Percentiles rank a stretch among this genome's conserved stretches.
These are phyloP conservation scores for Phoenix roebelenii DNA, from an alignment of 176 grass and related monocot species.

Conservation along the genomic window DNA sequence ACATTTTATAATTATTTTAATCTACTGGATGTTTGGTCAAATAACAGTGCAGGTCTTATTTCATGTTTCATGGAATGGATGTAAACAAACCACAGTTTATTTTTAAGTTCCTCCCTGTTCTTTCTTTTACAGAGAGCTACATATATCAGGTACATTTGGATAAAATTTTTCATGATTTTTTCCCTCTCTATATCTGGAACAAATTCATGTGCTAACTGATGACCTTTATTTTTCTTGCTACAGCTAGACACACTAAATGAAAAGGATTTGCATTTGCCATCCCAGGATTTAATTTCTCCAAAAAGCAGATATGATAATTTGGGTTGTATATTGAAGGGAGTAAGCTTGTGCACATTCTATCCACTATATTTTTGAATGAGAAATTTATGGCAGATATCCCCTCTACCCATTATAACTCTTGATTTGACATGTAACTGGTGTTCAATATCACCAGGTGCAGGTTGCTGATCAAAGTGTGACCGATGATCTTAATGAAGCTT, in stretches of 20 bases:
- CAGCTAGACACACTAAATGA: constrained; percentile 93
- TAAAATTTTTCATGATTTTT: not conserved
- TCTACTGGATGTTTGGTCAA: constrained; percentile 14
- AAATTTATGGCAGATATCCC: constrained; percentile 3
- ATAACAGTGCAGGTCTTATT: constrained; percentile 80
- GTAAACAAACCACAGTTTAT: constrained; percentile 41
- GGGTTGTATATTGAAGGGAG: constrained; percentile 16
- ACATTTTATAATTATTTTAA: not conserved
- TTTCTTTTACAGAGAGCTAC: constrained; percentile 90
- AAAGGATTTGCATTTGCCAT: constrained; percentile 34
- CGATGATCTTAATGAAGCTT: constrained; percentile 15
- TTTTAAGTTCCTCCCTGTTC: constrained; percentile 84
- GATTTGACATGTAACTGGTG: constrained; percentile 1
- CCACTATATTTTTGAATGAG: no score
- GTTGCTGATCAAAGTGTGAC: constrained; percentile 15
- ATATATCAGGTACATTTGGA: constrained; percentile 76
- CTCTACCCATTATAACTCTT: constrained; percentile 10
- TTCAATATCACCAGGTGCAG: constrained; percentile 21
- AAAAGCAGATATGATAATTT: constrained; percentile 27
- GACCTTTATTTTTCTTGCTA: constrained; percentile 15
- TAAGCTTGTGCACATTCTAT: constrained; percentile 1
- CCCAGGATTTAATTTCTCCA: constrained; percentile 16
- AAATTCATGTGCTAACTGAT: constrained; percentile 1
- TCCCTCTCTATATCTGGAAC: not conserved
- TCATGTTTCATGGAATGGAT: constrained; percentile 90